Conservation (phyloP, 164 flowering plant species). For the Vitis vinifera region DNA sequence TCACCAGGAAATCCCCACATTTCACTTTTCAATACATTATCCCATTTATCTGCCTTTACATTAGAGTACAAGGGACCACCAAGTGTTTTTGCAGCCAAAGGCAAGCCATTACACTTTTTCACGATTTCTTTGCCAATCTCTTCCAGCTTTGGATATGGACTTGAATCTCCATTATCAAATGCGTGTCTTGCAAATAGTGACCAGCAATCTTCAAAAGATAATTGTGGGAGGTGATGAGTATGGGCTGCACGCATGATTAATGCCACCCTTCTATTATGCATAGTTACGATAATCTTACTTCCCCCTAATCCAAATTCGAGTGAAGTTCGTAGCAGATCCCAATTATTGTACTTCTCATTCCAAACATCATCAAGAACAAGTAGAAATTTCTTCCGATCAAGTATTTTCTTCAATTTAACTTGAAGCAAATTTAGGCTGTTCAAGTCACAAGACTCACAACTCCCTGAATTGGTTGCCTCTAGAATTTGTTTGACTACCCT, state of each 20-base stretch:
- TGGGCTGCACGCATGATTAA: not conserved
- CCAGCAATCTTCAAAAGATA: not conserved
- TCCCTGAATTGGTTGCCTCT: no score
- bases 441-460: no score
- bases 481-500: no score
- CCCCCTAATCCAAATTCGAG: not conserved
- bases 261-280: not conserved
- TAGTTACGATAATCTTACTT: conserved; percentile 11
- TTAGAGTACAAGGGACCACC: conserved; percentile 4
- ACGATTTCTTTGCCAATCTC: conserved; percentile 6
- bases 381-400: no score
- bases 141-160: not conserved
- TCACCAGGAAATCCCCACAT: conserved; percentile 5
- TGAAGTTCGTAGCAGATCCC: not conserved
- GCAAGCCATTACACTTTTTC: conserved; percentile 11
- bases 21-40: not conserved
- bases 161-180: not conserved
- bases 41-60: not conserved
- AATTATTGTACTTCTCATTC: not conserved
- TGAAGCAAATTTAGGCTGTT: no score
- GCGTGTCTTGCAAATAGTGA: conserved; percentile 3
- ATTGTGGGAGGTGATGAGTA: not conserved
- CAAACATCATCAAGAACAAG: no score
- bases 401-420: no score
- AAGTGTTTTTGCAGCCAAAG: conserved; percentile 11